Evolutionary conservation across 768 basidiomycete species (phyloP).

Genomic region (Trametes punicea): DNA sequence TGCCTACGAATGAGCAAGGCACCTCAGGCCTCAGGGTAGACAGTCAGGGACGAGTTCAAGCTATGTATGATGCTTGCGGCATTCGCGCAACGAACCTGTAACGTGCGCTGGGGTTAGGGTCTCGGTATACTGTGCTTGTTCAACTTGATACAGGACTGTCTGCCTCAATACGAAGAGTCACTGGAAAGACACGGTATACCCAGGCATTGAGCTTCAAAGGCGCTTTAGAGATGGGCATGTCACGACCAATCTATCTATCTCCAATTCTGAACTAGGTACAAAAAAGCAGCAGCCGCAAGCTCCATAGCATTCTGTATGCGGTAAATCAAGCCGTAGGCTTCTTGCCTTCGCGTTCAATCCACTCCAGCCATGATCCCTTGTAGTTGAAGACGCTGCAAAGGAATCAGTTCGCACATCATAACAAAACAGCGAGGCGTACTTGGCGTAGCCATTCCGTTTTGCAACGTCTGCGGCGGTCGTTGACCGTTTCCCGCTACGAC

Average conservation of each 20-base stretch:
- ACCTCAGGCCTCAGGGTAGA: too few species aligned
- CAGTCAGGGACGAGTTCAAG: not conserved
- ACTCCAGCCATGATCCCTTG: constrained; percentile 53
- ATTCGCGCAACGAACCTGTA: not conserved
- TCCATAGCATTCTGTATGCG: too few species aligned
- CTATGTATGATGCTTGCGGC: not conserved
- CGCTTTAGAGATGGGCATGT: too few species aligned
- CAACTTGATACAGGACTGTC: too few species aligned
- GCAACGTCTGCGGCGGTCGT: constrained; percentile 80
- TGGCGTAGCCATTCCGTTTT: constrained; percentile 74
- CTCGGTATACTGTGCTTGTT: too few species aligned
- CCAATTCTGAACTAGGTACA: too few species aligned
- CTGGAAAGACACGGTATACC: too few species aligned
- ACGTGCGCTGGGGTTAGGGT: not conserved
- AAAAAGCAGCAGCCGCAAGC: too few species aligned
- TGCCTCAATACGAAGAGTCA: too few species aligned
- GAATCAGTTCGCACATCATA: not conserved
- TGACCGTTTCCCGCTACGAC: constrained; percentile 83
- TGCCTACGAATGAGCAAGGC: too few species aligned
- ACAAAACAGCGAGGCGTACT: constrained; percentile 47
- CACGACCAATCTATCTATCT: too few species aligned
- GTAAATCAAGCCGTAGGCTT: constrained; percentile 5
- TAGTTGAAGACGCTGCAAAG: constrained; percentile 44
- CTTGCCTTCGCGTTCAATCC: constrained; percentile 36
- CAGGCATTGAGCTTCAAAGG: too few species aligned